These are phyloP conservation scores for Alternaria arborescens DNA, from an alignment of 2,329 filamentous ascomycete species.

Conservation along the genomic window DNA sequence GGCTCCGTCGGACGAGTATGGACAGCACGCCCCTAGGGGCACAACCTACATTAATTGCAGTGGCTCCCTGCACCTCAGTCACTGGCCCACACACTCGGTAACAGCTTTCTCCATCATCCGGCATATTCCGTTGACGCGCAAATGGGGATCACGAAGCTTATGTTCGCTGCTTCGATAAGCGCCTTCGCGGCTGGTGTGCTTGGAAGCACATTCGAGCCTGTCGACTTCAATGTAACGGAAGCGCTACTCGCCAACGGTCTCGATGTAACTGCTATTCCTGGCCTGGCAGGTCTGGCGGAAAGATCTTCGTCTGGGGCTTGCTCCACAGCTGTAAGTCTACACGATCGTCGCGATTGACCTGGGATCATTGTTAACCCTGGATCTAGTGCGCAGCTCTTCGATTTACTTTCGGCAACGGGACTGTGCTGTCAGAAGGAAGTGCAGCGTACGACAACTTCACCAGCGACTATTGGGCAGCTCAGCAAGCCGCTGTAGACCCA, in stretches of 20 bases:
- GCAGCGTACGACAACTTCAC: conserved; percentile 32
- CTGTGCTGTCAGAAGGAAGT: conserved; percentile 24
- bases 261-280: conserved; percentile 28
- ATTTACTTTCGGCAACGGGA: conserved; percentile 21
- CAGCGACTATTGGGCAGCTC: conserved; percentile 34
- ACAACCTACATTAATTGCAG: conserved; percentile 13
- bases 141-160: conserved; percentile 16
- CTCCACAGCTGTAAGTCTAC: conserved; percentile 30
- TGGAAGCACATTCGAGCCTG: conserved; percentile 24
- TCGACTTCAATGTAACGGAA: conserved; percentile 30
- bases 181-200: conserved; percentile 1
- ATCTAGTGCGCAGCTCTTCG: conserved; percentile 30
- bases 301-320: conserved; percentile 21
- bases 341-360: neutral
- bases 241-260: conserved; percentile 28
- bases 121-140: conserved; percentile 1
- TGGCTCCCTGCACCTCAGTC: conserved; percentile 13
- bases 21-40: neutral
- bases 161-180: conserved; percentile 11
- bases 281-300: conserved; percentile 16
- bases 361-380: neutral
- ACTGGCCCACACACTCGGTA: conserved; percentile 10
- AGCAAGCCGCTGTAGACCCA: conserved; percentile 35
- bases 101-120: neutral
- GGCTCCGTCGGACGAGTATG: conserved; percentile 7